These are phyloP conservation scores for Nicotiana obtusifolia DNA, from an alignment of 257 asterid species.

Conservation along the genomic window DNA sequence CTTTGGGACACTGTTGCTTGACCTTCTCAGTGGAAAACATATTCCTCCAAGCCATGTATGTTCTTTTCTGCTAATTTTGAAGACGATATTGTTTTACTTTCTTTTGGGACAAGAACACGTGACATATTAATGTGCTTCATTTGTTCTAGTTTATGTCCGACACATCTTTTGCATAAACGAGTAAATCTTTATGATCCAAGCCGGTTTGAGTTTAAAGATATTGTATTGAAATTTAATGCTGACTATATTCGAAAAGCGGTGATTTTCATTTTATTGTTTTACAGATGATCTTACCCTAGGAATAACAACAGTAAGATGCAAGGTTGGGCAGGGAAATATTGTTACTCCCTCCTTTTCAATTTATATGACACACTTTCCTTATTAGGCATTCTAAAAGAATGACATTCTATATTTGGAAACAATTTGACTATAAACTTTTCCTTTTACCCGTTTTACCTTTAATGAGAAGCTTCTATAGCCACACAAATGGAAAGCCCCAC, in stretches of 20 bases:
- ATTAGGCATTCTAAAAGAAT: no score
- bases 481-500: no score
- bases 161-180: background rate
- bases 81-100: constrained; percentile 6
- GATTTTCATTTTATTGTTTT: background rate
- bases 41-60: constrained; percentile 97
- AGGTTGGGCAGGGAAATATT: background rate
- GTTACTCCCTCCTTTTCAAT: no score
- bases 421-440: no score
- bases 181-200: background rate
- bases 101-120: constrained; percentile 5
- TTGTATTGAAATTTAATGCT: background rate
- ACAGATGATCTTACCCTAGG: background rate
- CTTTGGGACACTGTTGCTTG: constrained; percentile 92
- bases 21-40: constrained; percentile 93
- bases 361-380: no score
- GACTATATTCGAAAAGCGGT: background rate
- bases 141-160: background rate
- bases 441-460: no score
- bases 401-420: no score
- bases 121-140: background rate
- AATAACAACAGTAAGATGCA: background rate
- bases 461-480: no score
- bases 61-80: constrained; percentile 13
- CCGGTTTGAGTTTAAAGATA: background rate